Conservation (phyloP, 345 rosid genomes). For the Aquilaria yunnanensis region DNA sequence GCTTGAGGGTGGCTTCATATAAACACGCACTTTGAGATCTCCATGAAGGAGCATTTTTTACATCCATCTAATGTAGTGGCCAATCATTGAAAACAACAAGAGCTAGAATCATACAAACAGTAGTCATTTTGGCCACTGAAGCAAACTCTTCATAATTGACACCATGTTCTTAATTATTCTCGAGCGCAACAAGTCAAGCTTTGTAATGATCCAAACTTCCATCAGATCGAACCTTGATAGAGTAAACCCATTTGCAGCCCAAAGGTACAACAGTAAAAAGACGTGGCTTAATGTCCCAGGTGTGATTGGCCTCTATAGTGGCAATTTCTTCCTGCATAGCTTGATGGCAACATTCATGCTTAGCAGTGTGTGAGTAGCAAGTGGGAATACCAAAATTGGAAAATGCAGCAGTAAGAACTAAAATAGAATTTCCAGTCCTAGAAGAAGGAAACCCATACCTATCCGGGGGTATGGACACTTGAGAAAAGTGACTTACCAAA, state of each 20-base stretch:
- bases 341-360: neutral
- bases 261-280: neutral
- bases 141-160: conserved; percentile 7
- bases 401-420: too few relatives aligned
- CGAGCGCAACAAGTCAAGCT: too few relatives aligned
- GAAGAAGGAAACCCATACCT: too few relatives aligned
- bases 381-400: neutral
- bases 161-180: too few relatives aligned
- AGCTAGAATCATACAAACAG: neutral
- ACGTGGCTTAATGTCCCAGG: neutral
- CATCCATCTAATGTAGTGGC: neutral
- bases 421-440: too few relatives aligned
- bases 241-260: conserved; percentile 6
- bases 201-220: too few relatives aligned
- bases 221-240: neutral
- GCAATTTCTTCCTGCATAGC: neutral
- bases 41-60: neutral
- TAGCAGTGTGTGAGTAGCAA: neutral
- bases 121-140: conserved; percentile 1
- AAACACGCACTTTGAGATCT: neutral
- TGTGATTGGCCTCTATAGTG: neutral
- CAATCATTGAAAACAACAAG: neutral
- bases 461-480: too few relatives aligned
- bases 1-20: neutral
- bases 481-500: too few relatives aligned